Evolutionary conservation across 371 early-diverging fungal genomes (phyloP), one percentile per base, ranked within the genome.

Genomic region (Encephalitozoon intestinalis): DNA sequence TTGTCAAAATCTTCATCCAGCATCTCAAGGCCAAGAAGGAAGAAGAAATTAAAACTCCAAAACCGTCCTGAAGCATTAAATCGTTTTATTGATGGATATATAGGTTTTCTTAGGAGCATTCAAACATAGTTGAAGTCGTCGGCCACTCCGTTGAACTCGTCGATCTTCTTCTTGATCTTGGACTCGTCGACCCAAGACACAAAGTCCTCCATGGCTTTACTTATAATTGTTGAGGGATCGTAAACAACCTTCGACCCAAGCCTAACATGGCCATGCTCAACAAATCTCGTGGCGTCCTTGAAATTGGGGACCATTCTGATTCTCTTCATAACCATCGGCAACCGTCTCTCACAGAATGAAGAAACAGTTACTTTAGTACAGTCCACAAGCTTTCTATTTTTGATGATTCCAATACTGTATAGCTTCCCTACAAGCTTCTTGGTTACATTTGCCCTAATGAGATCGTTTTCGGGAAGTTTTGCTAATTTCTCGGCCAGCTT

Each of bases 161-260:
- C 88, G 79, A 97, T 93, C 90, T 94, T 95, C 81, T 91, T 87
- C 88, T 93, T 95, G 82, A 96, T 94, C 88, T 92, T 93, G 77
- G 93, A 93, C 28, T 91, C 90, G 80, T 96, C 94, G 9, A 92
- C 93, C 98, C 98, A 97, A 4, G 94, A 93, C 4, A 97, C 91
- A 87, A 91, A 96, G 86, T 96, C 96, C 82, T 96, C 97, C 91
- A 95, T 91, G 50, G 89, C 90, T 37, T 92, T 86, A 58, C 73
- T 73, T n/a, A 85, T 49, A 2, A 81, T 53, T 8, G 71, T 39
- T 31, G 51, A 49, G 4, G 79, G 67, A 39, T 82, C 81, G 67
- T 49, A 74, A 37, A 79, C 63, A 18, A 76, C 53, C 30, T 69
- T 63, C 39, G 67, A 51, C 0, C 97, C 97, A 2, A 97, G 92